phyloP scores from a whole-genome alignment of 345 rosid species.

The Arabidopsis arenosa region DNA sequence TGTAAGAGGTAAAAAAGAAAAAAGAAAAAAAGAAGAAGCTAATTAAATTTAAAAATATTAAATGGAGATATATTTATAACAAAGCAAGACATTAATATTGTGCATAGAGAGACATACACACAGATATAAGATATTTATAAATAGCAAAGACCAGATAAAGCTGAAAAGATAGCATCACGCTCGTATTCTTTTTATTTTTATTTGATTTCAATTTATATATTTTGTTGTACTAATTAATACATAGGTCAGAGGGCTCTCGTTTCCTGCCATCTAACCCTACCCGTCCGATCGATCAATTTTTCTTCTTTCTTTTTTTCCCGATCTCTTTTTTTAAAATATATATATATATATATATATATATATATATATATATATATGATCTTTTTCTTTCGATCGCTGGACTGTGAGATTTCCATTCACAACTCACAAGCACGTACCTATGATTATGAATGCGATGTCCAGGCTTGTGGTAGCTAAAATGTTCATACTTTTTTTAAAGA shows the following conservation, averaged over 20 bases:
- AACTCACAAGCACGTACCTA: neutral
- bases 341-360: too few relatives aligned
- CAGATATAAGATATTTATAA: constrained; percentile 16
- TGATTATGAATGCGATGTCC: neutral
- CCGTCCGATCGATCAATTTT: constrained; percentile 36
- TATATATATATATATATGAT: too few relatives aligned
- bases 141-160: constrained; percentile 47
- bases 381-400: constrained; percentile 18
- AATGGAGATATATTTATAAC: constrained; percentile 7
- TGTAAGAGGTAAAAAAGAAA: constrained; percentile 34
- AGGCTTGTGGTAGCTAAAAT: neutral
- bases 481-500: neutral
- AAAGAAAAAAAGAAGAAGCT: neutral
- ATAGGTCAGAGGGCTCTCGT: constrained; percentile 24
- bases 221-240: neutral
- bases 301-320: too few relatives aligned
- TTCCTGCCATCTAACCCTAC: constrained; percentile 36
- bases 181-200: constrained; percentile 20
- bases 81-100: constrained; percentile 28
- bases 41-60: neutral
- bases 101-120: constrained; percentile 24
- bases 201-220: neutral
- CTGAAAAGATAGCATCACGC: constrained; percentile 47
- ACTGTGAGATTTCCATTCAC: constrained; percentile 9
- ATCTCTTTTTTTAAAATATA: too few relatives aligned